Base-by-base conservation (phyloP, 139 green algal species). In the Pseudopediastrum boryanum region DNA sequence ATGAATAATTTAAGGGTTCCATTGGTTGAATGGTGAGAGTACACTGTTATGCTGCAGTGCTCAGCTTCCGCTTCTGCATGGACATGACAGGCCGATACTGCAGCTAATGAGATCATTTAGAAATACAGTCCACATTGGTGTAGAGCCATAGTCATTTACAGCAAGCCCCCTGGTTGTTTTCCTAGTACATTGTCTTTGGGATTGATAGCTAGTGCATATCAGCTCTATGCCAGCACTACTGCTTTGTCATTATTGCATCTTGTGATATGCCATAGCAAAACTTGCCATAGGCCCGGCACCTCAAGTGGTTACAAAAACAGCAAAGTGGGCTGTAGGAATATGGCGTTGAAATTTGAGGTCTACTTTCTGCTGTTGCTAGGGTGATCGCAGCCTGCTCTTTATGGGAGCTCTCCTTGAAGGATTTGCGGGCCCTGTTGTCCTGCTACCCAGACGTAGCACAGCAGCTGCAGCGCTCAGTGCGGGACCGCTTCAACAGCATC, bases 231-330 rank as follows among this genome's bases (percentile, higher is more conserved):
- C 52, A 16, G 13, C 27, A 36, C 25, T 13, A 12, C 35, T 35
- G 4, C 27, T 51, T 4, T 10, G 38, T 16, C 27, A 21, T 51
- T 23, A 21, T 29, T 39, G 12, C 10, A 10, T 67, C 31, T 33
- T 67, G 58, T 2, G 36, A 78, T 36, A 31, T 56, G 33, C 52
- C 71, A 6, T 7, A 50, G 35, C 36, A 68, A 2, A 35, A 43
- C 23, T 52, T n/a, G n/a, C n/a, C n/a, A 56, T 38, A 66, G 71
- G 38, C 71, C 71, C 66, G 51, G 52, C n/a, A 78, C 71, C 71
- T 78, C 35, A 66, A 50, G 69, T 76, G 52, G 39, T n/a, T 69
- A n/a, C 62, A 23, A 6, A 23, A 12, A n/a, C 65, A 70, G 9
- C 10, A 70, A 23, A 36, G n/a, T 72, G 29, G n/a, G 6, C 35